phyloP scores from a whole-genome alignment of 2,329 filamentous ascomycete genomes.

The Arthrobotrys pseudoclavata region DNA sequence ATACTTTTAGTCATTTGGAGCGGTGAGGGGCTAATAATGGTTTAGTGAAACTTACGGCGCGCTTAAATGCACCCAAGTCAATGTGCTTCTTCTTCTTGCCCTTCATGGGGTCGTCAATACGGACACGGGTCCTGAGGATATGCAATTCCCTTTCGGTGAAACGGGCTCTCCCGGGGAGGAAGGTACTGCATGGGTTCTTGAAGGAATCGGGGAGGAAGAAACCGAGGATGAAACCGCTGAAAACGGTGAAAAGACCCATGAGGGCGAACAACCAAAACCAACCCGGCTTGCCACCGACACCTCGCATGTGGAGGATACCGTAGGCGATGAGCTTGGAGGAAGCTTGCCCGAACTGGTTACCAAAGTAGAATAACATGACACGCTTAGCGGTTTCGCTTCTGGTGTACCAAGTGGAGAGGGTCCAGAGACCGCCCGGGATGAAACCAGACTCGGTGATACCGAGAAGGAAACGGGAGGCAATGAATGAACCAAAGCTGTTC shows the following conservation, averaged over 20 bases:
- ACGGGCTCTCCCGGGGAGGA: constrained; percentile 65
- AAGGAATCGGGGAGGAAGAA: constrained; percentile 69
- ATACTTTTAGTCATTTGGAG: neutral
- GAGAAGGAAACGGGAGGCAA: constrained; percentile 70
- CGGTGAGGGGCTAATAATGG: too few species aligned
- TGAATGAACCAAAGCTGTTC: constrained; percentile 68
- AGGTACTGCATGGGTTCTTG: constrained; percentile 67
- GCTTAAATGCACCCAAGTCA: constrained; percentile 68
- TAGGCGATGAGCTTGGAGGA: constrained; percentile 68
- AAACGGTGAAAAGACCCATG: constrained; percentile 71
- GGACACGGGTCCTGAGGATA: constrained; percentile 67
- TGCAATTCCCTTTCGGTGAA: constrained; percentile 67
- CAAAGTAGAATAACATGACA: constrained; percentile 72
- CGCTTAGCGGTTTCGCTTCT: constrained; percentile 70
- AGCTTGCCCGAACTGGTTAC: constrained; percentile 70
- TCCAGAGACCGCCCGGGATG: constrained; percentile 71
- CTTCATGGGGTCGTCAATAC: constrained; percentile 68
- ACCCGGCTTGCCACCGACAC: constrained; percentile 69
- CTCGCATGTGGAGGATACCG: constrained; percentile 70
- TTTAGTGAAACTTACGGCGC: constrained; percentile 65
- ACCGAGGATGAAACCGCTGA: constrained; percentile 67
- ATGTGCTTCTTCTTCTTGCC: constrained; percentile 70
- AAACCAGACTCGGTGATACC: constrained; percentile 72
- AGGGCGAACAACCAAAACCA: constrained; percentile 73
- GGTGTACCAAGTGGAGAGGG: constrained; percentile 72